Evolutionary conservation across 805 yeast genomes (phyloP), one percentile per base, ranked within the genome.

Genomic region (Candida hungchunana): DNA sequence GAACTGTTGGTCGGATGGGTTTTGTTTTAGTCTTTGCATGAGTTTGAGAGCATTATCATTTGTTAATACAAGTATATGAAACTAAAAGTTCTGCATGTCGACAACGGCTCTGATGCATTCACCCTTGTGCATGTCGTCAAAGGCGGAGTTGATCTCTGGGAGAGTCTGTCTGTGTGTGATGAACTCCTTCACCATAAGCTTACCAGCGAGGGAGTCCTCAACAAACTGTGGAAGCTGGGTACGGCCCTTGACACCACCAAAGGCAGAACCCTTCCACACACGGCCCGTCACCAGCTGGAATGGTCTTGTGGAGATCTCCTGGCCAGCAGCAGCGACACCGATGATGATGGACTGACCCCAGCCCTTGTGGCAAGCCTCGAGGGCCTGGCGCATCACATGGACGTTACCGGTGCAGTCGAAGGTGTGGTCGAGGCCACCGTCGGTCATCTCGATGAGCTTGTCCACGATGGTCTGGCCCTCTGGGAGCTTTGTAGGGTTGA

Each of bases 181-280:
- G 65, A 87, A 93, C 61, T 93, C 96, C 56, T 88, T 96, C 46
- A 90, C 95, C 71, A 82, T 85, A 58, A 90, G 70, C 48, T 69
- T 71, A 50, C 96, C 96, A 29, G 66, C 63, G 69, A 84, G 63
- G 65, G 90, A 90, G 60, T 83, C 89, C 40, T 86, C 81, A 39
- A 93, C 95, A 40, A 89, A 72, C 15, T 79, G 86, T 33, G 95
- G 97, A 70, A 93, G 75, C 69, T 93, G 96, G 26, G 96, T 60
- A 71, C 97, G 83, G 59, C 98, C 97, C 69, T 93, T 93, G 58
- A 93, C 88, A 62, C 97, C 98, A 56, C 99, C 99, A 53, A 87
- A 93, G n/a, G 99, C 99, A 57, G 95, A 86, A 54, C 99, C 99
- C 63, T 77, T 84, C 97, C 98, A 90, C 35, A 85, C 95, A 68